phyloP scores from a whole-genome alignment of 352 stramenopile species.

The Globisporangium recalcitrans region DNA sequence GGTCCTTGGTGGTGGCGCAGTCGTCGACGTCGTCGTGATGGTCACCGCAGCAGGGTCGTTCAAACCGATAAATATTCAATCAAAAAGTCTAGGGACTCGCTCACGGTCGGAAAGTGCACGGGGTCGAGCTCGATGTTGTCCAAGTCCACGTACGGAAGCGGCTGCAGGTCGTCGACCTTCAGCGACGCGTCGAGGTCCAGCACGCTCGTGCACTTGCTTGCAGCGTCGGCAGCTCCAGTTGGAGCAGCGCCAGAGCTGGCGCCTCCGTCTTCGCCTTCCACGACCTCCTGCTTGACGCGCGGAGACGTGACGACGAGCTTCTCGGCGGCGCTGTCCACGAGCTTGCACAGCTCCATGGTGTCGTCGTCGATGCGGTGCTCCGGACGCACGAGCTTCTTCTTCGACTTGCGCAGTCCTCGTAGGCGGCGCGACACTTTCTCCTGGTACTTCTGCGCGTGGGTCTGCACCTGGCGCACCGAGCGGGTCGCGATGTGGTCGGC shows the following conservation, averaged over 20 bases:
- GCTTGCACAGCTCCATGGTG: slow-evolving; percentile 52
- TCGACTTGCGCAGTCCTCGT: slow-evolving; percentile 61
- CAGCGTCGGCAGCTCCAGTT: background rate
- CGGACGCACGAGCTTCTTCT: slow-evolving; percentile 58
- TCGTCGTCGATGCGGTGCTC: slow-evolving; percentile 59
- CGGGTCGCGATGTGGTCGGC: slow-evolving; percentile 66
- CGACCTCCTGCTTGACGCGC: slow-evolving; percentile 10
- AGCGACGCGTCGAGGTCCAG: slow-evolving; percentile 20
- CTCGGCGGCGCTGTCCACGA: slow-evolving; percentile 42
- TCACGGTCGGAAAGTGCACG: slow-evolving; percentile 46
- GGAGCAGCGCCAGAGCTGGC: background rate
- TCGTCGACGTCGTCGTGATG: background rate
- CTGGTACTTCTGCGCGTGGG: slow-evolving; percentile 77
- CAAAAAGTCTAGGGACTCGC: slow-evolving; percentile 62
- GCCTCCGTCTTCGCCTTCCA: background rate
- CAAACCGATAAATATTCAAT: slow-evolving; percentile 51
- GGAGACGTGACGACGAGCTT: slow-evolving; percentile 34
- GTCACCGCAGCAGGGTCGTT: background rate
- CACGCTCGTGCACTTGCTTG: slow-evolving; percentile 3
- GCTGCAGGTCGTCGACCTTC: slow-evolving; percentile 35
- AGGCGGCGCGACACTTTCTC: slow-evolving; percentile 64
- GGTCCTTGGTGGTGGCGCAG: background rate
- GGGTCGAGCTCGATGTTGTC: slow-evolving; percentile 44
- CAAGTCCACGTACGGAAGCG: slow-evolving; percentile 39
- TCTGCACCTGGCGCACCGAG: slow-evolving; percentile 67